Evolutionary conservation across 495 filamentous ascomycete genomes (phyloP), one percentile per base, ranked within the genome.

Genomic region (Parathielavia hyrcaniae): DNA sequence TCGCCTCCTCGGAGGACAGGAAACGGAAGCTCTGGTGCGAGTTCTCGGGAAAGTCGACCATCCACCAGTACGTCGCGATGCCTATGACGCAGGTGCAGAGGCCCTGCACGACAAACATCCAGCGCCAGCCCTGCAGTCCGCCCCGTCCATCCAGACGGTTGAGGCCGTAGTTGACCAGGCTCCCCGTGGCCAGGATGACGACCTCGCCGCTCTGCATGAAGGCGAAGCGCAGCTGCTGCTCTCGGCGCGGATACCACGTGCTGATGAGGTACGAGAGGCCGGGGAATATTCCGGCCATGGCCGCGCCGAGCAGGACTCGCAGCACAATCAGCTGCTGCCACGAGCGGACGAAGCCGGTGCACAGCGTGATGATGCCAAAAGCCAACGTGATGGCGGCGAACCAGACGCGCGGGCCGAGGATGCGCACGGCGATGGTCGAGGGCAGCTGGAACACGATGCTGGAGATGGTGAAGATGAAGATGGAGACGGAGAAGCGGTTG

Each of bases 381-480:
- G 71, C 64, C 63, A 88, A 74, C 32, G 87, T 90, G 55, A 86
- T 86, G 39, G 75, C 64, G 5, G 81, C 70, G 62, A 91, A 89
- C 83, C 81, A 89, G 43, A 83, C 55, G 22, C 87, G 76, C 1
- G 87, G 87, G 13, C 87, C 86, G 47, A 87, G 73, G 8, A 82
- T 75, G 35, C 87, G 78, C 40, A 88, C 84, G 6, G 84, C 82
- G 20, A 90, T 73, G 3, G 87, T 91, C 32, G 82, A 84, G 0
- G 88, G 87, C 16, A 91, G 74, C 65, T 91, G 87, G 63, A 88
- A 90, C 22, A 79, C 77, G 45, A 91, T 86, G 66, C 82, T 86
- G 13, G 85, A 78, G 57, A 90, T 78, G 30, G 87, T 90, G 73
- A 89, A 90, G 66, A 90, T 87, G 69, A 91, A 86, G 52, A 91